Evolutionary conservation across 2,329 filamentous ascomycete species (phyloP).

Genomic region (Phaeoacremonium minimum): DNA sequence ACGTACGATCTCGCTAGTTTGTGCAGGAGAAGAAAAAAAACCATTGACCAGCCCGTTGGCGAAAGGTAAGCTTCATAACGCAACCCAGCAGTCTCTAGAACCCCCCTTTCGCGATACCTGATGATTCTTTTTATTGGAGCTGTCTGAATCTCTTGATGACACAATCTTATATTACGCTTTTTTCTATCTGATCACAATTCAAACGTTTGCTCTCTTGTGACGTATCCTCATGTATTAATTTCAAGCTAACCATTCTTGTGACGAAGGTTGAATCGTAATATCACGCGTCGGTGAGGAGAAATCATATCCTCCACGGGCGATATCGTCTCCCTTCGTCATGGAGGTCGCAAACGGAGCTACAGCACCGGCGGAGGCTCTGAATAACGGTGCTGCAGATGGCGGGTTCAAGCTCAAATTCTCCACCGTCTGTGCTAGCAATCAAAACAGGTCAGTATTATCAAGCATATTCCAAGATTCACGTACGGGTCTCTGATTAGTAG

Average conservation of each 20-base stretch:
- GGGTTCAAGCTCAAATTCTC: slow-evolving; percentile 91
- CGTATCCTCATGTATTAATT: no score
- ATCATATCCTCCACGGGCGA: no score
- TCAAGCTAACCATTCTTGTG: no score
- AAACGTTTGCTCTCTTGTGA: no score
- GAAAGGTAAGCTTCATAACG: background rate
- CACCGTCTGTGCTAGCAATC: slow-evolving; percentile 98
- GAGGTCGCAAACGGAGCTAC: slow-evolving; percentile 35
- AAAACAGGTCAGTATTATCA: slow-evolving; percentile 90
- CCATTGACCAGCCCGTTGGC: no score
- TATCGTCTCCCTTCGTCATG: no score
- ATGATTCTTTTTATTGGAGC: slow-evolving; percentile 68
- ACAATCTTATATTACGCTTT: slow-evolving; percentile 32
- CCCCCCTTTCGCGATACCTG: slow-evolving; percentile 25
- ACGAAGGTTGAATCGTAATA: no score
- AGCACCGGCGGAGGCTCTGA: slow-evolving; percentile 23
- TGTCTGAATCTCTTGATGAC: slow-evolving; percentile 64
- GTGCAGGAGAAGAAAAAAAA: no score
- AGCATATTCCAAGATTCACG: no score
- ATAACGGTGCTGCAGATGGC: slow-evolving; percentile 45
- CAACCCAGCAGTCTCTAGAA: background rate
- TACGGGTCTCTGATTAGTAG: no score
- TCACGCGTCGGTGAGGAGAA: no score
- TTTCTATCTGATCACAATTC: slow-evolving; percentile 17
- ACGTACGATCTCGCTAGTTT: no score